Base-by-base conservation (phyloP, 768 basidiomycete genomes). In the Mycena maculata region DNA sequence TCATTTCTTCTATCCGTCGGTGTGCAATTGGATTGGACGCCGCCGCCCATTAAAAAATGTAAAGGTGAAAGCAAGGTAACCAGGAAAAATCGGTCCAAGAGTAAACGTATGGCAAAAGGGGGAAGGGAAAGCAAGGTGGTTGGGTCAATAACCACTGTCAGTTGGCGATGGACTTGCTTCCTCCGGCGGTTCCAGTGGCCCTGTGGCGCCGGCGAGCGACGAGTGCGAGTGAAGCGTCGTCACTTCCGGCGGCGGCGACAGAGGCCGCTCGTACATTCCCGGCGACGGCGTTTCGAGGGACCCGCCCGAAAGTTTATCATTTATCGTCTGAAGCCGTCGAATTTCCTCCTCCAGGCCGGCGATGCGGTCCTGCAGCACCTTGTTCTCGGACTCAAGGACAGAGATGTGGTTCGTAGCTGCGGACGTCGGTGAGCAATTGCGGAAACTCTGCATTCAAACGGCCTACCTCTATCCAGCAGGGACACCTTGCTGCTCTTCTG, bases 401-500 rank as follows among this genome's bases (percentile, higher is more conserved):
- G 87, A 81, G 74, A 95, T 94, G 76, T 94, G 90, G 76, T 90
- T 91, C 47, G 93, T 93, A 27, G 93, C 93, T 94, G 72, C 47
- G 69, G 53, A 65, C 15, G 44, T 31, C 38, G 47, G 73, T 41
- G 57, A 55, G 52, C 54, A 42, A 54, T 54, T 54, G 5, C 6
- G 33, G 33, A 36, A 36, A 36, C 33, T n/a, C n/a, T n/a, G n/a
- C n/a, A n/a, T n/a, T n/a, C n/a, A n/a, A 47, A 47, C 38, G 7
- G 66, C 86, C 65, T 74, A 94, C 94, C 93, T 87, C 95, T 86
- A 80, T 96, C 95, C 61, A 96, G 83, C 63, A 96, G 80, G 27
- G 92, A 93, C 20, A 95, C 92, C 76, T 96, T 96, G 82, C 92
- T 94, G 77, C 91, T 90, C 82, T 95, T 94, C 84, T 95, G 93